Evolutionary conservation across 108 stramenopile genomes (phyloP).

Genomic region (Pseudonitzschia multiseries): DNA sequence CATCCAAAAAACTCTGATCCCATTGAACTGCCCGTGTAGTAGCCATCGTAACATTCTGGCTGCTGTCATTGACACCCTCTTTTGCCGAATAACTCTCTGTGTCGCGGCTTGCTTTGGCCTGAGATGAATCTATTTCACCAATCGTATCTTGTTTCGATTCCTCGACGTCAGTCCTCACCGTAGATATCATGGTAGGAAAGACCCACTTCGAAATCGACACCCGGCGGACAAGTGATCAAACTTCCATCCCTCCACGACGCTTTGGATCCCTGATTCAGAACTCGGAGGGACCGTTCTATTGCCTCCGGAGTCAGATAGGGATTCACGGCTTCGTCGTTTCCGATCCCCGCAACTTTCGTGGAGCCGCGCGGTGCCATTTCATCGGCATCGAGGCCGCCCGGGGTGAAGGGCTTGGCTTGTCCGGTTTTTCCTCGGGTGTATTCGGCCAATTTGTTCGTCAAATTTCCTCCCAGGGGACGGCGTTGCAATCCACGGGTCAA

Average conservation of each 20-base stretch:
- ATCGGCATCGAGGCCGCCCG: slow-evolving; percentile 65
- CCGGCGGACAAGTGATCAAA: slow-evolving; percentile 72
- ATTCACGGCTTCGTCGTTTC: slow-evolving; percentile 15
- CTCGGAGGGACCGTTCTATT: slow-evolving; percentile 43
- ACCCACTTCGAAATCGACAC: slow-evolving; percentile 62
- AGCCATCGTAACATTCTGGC: background rate
- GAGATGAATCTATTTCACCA: slow-evolving; percentile 3
- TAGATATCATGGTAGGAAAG: slow-evolving; percentile 67
- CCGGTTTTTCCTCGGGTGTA: slow-evolving; percentile 74
- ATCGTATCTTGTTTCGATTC: slow-evolving; percentile 6
- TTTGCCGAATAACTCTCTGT: slow-evolving; percentile 1
- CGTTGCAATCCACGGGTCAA: slow-evolving; percentile 18
- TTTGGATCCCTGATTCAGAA: slow-evolving; percentile 54
- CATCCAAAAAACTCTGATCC: slow-evolving; percentile 63
- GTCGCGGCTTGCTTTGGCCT: background rate
- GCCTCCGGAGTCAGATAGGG: slow-evolving; percentile 50
- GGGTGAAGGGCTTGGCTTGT: slow-evolving; percentile 61
- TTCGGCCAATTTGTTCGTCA: slow-evolving; percentile 73
- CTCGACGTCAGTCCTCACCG: slow-evolving; percentile 23
- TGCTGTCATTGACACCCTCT: background rate
- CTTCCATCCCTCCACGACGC: slow-evolving; percentile 64
- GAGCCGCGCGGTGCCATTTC: slow-evolving; percentile 19
- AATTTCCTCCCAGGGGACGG: slow-evolving; percentile 64
- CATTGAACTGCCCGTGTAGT: slow-evolving; percentile 31
- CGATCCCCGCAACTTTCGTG: background rate